Conservation (phyloP, 805 yeast species). For the Debaryomyces prosopidis region DNA sequence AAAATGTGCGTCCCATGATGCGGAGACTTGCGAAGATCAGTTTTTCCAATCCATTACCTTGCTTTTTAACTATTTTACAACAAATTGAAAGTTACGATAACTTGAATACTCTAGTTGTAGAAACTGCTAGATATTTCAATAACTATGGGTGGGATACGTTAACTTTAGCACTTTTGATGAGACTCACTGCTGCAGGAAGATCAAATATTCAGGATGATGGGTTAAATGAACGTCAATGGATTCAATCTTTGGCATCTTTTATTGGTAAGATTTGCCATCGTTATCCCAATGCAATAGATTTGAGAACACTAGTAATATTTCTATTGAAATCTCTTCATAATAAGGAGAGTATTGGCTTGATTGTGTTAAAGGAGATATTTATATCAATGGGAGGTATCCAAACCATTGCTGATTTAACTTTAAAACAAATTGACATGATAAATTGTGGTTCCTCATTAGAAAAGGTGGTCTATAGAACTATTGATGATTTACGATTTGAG, state of each 20-base stretch:
- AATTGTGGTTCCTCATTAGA: conserved; percentile 65
- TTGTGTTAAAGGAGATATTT: conserved; percentile 67
- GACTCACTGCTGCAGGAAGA: conserved; percentile 67
- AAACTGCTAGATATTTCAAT: conserved; percentile 73
- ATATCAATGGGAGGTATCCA: conserved; percentile 79
- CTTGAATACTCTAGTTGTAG: conserved; percentile 73
- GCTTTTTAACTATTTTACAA: conserved; percentile 66
- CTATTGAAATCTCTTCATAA: conserved; percentile 62
- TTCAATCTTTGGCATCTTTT: conserved; percentile 77
- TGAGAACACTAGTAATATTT: conserved; percentile 60
- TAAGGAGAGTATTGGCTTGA: conserved; percentile 58
- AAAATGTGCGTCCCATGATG: conserved; percentile 72
- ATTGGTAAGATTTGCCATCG: conserved; percentile 68
- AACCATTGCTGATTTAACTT: conserved; percentile 63
- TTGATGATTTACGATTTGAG: conserved; percentile 57
- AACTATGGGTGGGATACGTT: conserved; percentile 83
- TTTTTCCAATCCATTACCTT: conserved; percentile 75
- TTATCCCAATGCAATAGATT: conserved; percentile 54
- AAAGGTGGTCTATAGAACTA: conserved; percentile 53
- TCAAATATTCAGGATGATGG: conserved; percentile 74
- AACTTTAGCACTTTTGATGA: conserved; percentile 67
- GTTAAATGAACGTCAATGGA: conserved; percentile 78
- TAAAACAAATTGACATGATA: conserved; percentile 62
- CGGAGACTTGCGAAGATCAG: conserved; percentile 70
- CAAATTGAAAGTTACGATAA: conserved; percentile 94